A percentile compares a stretch with the other conserved stretches of the same genome.
These are phyloP conservation scores for Dicorynia guianensis DNA, from an alignment of 306 rosid genomes.

Conservation along the genomic window DNA sequence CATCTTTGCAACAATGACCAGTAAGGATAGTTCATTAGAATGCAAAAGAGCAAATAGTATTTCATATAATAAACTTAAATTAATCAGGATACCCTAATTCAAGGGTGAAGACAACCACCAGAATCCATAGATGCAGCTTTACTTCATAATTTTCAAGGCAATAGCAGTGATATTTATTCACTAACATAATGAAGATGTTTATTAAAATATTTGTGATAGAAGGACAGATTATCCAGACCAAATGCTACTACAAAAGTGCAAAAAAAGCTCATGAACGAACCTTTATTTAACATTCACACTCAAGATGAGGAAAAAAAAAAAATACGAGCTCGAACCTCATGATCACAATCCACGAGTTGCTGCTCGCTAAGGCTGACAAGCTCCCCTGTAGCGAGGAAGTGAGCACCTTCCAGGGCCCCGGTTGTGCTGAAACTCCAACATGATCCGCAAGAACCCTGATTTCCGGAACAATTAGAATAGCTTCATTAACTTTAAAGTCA, in stretches of 20 bases:
- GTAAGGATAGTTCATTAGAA: not conserved
- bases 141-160: not conserved
- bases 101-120: not conserved
- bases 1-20: not conserved
- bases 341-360: constrained; percentile 97
- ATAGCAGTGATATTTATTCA: not conserved
- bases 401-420: constrained; percentile 98
- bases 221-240: not conserved
- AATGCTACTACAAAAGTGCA: not conserved
- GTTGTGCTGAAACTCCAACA: constrained; percentile 98
- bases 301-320: not conserved
- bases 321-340: constrained; percentile 61
- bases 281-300: not conserved
- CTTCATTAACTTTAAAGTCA: not conserved
- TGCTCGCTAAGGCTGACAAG: constrained; percentile 98
- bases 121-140: not conserved
- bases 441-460: constrained; percentile 94
- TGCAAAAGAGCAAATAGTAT: not conserved
- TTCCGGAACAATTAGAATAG: constrained; percentile 21
- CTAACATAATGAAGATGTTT: not conserved
- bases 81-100: not conserved
- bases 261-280: not conserved
- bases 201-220: not conserved
- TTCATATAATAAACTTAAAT: not conserved
- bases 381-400: constrained; percentile 78